Evolutionary conservation across 140 eudicot species (phyloP).

Genomic region (Stevia rebaudiana): DNA sequence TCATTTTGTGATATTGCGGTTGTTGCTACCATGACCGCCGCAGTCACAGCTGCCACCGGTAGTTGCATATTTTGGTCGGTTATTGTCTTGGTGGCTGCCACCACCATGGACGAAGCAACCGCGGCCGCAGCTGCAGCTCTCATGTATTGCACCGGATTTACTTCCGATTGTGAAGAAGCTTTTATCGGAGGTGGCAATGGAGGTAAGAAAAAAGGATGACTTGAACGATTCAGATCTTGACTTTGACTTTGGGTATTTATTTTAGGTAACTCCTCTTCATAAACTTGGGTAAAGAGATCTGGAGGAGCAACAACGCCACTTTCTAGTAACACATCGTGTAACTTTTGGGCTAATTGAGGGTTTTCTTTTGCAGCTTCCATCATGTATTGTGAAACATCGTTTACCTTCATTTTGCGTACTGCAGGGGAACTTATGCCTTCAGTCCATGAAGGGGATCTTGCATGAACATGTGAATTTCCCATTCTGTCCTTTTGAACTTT

Average conservation of each 20-base stretch:
- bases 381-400: conserved; percentile 94
- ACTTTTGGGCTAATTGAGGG: conserved; percentile 90
- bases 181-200: conserved; percentile 54
- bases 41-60: conserved; percentile 78
- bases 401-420: conserved; percentile 75
- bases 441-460: conserved; percentile 95
- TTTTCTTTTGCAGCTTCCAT: conserved; percentile 98
- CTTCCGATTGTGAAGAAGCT: conserved; percentile 35
- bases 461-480: conserved; percentile 34
- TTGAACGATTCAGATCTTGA: conserved; percentile 21
- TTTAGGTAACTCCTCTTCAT: conserved; percentile 29
- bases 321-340: conserved; percentile 84
- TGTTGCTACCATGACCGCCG: conserved; percentile 87
- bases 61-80: conserved; percentile 49
- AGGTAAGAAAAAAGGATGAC: conserved; percentile 55
- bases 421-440: conserved; percentile 97
- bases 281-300: conserved; percentile 69
- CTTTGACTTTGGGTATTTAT: neutral
- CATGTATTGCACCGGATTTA: conserved; percentile 28
- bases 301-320: conserved; percentile 98
- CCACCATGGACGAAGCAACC: conserved; percentile 90
- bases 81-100: conserved; percentile 52
- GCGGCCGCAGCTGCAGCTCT: conserved; percentile 89
- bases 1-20: conserved; percentile 14
- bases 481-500: conserved; percentile 27